Percentiles rank a stretch among this genome's conserved stretches.
phyloP scores from a whole-genome alignment of 23 red algal genomes.

The Agarophyton chilense region DNA sequence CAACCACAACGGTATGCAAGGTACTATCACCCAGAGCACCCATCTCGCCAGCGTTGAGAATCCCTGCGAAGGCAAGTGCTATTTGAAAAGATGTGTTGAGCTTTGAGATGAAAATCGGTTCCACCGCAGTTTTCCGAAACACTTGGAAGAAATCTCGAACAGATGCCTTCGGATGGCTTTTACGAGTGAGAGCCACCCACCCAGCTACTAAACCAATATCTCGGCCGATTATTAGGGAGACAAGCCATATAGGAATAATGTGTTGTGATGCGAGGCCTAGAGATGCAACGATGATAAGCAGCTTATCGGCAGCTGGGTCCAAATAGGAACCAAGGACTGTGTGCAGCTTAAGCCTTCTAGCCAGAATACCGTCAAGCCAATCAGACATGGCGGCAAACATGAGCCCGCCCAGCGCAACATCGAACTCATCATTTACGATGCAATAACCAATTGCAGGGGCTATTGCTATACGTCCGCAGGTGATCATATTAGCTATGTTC shows the following conservation, averaged over 20 bases:
- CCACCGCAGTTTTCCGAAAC: constrained; percentile 25
- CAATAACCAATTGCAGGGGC: constrained; percentile 62
- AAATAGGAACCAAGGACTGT: constrained; percentile 78
- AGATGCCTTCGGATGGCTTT: background rate
- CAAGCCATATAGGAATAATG: constrained; percentile 65
- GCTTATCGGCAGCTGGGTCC: constrained; percentile 88
- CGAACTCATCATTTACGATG: constrained; percentile 43
- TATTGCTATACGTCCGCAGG: constrained; percentile 55
- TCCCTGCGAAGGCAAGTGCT: constrained; percentile 41
- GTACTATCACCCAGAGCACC: background rate
- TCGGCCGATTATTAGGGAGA: constrained; percentile 43
- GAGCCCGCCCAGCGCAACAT: constrained; percentile 62
- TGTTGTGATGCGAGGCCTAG: constrained; percentile 53
- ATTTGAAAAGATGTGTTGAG: constrained; percentile 85
- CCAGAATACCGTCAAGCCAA: constrained; percentile 75
- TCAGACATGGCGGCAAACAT: constrained; percentile 69
- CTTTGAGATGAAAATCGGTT: constrained; percentile 76
- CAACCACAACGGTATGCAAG: constrained; percentile 12
- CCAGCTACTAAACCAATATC: constrained; percentile 63
- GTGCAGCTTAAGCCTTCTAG: constrained; percentile 51
- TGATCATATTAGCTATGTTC: constrained; percentile 79
- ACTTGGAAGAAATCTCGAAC: background rate
- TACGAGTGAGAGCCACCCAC: constrained; percentile 13
- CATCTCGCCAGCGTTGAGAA: constrained; percentile 45
- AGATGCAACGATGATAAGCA: constrained; percentile 54